Conservation (phyloP, 805 yeast species). For the Suhomyces pyralidae region DNA sequence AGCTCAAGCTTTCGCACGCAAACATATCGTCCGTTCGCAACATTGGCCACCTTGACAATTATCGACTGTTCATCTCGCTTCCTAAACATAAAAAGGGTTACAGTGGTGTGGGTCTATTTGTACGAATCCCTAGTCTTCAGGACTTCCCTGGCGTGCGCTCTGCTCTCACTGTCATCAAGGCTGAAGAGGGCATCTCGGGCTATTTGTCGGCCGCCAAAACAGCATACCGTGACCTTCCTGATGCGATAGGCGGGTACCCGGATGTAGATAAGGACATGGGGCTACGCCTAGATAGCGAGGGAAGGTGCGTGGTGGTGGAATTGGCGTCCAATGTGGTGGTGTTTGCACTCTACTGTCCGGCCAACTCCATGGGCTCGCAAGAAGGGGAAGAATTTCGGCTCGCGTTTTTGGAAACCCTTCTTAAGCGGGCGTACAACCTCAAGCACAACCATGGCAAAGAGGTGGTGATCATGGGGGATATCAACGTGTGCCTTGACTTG, state of each 20-base stretch:
- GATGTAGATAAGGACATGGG: constrained; percentile 35
- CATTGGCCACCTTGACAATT: constrained; percentile 55
- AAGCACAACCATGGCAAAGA: constrained; percentile 51
- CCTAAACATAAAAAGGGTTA: constrained; percentile 76
- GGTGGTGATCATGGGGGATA: constrained; percentile 84
- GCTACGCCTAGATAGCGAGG: constrained; percentile 69
- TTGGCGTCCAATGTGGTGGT: constrained; percentile 59
- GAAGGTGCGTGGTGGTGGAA: constrained; percentile 77
- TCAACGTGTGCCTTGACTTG: constrained; percentile 76
- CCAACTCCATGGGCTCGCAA: constrained; percentile 71
- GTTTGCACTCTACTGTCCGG: constrained; percentile 82
- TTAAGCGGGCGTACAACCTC: constrained; percentile 59
- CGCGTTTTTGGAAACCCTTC: constrained; percentile 55
- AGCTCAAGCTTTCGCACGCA: constrained; percentile 55
- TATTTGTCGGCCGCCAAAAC: background rate
- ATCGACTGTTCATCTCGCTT: constrained; percentile 62
- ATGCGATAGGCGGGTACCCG: constrained; percentile 71
- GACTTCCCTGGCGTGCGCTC: constrained; percentile 37
- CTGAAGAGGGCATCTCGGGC: constrained; percentile 93
- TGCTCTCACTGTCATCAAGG: constrained; percentile 57
- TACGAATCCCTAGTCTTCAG: constrained; percentile 46
- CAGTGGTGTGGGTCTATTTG: constrained; percentile 86
- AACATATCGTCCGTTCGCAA: constrained; percentile 32
- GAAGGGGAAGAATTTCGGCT: constrained; percentile 61
- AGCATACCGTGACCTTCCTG: constrained; percentile 11